Evolutionary conservation across 805 yeast genomes (phyloP), one percentile per base, ranked within the genome.

Genomic region (Pichia scutulata): DNA sequence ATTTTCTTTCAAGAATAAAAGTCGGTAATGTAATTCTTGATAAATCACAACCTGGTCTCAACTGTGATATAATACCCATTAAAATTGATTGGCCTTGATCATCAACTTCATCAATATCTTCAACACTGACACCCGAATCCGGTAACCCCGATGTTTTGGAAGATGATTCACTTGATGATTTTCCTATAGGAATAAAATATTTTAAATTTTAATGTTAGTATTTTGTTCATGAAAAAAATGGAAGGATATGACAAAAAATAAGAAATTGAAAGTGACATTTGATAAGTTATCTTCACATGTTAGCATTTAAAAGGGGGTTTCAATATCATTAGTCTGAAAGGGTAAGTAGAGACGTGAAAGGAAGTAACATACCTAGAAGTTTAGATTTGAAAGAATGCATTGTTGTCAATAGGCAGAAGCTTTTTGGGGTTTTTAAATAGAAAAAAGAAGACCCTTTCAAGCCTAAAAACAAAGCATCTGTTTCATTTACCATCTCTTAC

Each of bases 1-100:
- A 86, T 69, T 90, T 93, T 65, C 95, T 84, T 67, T 93, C 99
- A 48, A 93, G 73, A 46, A 93, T 89, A 60, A 93, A 93, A 0
- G 99, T 93, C 5, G 99, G 99, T 47, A 93, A 73, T 0, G 99
- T 92, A 56, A 93, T 92, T 60, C 92, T 77, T 0, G 96, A 76
- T 55, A 93, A 74, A 63, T 93, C 99, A 48, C 86, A 80, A 1
- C 98, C 98, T 0, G 95, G 96, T 58, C 97, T 81, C 62, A 92
- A 74, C 68, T 92, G 97, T 13, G 96, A 73, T 50, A 92, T 93
- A 52, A 92, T 88, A 16, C 92, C 89, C 74, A 88, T 73, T 49
- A 92, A 71, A 46, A 92, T 89, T 47, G 83, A 85, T 66, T 90
- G 96, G 24, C 90, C 90, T 52, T 90, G 89, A 48, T 81, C 89